Evolutionary conservation across 139 green algal species (phyloP).

Genomic region (Volvox africanus): DNA sequence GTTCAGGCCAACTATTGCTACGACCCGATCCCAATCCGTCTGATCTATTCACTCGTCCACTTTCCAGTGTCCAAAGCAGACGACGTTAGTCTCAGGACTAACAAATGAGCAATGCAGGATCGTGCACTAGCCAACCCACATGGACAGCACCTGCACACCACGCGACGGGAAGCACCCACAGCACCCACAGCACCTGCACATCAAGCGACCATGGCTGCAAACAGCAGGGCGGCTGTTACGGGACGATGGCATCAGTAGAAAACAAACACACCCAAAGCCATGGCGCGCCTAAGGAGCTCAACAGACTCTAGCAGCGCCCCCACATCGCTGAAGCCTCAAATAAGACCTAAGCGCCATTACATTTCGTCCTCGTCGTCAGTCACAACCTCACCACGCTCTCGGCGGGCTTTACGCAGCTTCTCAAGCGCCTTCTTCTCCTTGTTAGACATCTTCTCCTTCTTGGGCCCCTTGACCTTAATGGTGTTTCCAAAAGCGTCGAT

Average conservation of each 20-base stretch:
- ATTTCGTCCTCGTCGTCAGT: constrained; percentile 78
- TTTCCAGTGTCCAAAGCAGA: too few species aligned
- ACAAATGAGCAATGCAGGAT: too few species aligned
- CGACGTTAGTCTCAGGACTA: too few species aligned
- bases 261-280: not conserved
- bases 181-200: not conserved
- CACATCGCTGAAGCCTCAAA: not conserved
- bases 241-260: not conserved
- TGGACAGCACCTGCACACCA: constrained; percentile 42
- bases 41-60: too few species aligned
- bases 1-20: too few species aligned
- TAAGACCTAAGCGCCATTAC: not conserved
- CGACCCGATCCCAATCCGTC: too few species aligned
- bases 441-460: constrained; percentile 88
- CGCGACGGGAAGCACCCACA: not conserved
- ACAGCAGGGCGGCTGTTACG: constrained; percentile 1
- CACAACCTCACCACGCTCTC: constrained; percentile 85
- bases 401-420: constrained; percentile 75
- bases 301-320: not conserved
- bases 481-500: constrained; percentile 91
- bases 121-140: too few species aligned
- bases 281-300: not conserved
- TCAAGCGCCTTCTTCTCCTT: constrained; percentile 91
- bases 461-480: constrained; percentile 88
- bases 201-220: not conserved